Percentiles rank a stretch among this genome's conserved stretches.
Evolutionary conservation across 371 early-diverging fungal species (phyloP).

Genomic region (Conidiobolus incongruus): DNA sequence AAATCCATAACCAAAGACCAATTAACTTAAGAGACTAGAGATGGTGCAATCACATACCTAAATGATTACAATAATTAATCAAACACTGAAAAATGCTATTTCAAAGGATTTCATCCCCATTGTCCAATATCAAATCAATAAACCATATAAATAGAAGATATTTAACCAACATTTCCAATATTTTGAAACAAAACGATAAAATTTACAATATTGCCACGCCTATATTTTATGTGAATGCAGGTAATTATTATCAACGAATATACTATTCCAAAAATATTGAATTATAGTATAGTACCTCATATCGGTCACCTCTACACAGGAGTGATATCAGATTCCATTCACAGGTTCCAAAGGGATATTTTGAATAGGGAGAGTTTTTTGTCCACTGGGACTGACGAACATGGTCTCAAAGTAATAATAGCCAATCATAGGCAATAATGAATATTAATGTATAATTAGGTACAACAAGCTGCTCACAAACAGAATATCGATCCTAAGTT

Average conservation of each 20-base stretch:
- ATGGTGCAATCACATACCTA: too few species aligned
- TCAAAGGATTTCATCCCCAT: too few species aligned
- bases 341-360: slow-evolving; percentile 43
- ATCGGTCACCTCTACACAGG: slow-evolving; percentile 85
- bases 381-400: slow-evolving; percentile 88
- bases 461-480: slow-evolving; percentile 74
- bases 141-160: too few species aligned
- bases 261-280: not conserved
- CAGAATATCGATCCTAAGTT: slow-evolving; percentile 26
- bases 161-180: too few species aligned
- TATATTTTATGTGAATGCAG: slow-evolving; percentile 92
- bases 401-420: slow-evolving; percentile 67
- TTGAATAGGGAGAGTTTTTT: slow-evolving; percentile 28
- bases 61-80: too few species aligned
- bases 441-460: slow-evolving; percentile 16
- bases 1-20: too few species aligned
- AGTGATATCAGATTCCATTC: slow-evolving; percentile 63
- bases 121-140: too few species aligned
- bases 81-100: too few species aligned
- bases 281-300: slow-evolving; percentile 47
- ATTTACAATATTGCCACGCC: slow-evolving; percentile 62
- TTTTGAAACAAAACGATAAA: slow-evolving; percentile 6
- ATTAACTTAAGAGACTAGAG: too few species aligned
- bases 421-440: not conserved
- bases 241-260: slow-evolving; percentile 12